Evolutionary conservation across 371 early-diverging fungal genomes (phyloP), one percentile per base, ranked within the genome.

Genomic region (Apophysomyces elegans): DNA sequence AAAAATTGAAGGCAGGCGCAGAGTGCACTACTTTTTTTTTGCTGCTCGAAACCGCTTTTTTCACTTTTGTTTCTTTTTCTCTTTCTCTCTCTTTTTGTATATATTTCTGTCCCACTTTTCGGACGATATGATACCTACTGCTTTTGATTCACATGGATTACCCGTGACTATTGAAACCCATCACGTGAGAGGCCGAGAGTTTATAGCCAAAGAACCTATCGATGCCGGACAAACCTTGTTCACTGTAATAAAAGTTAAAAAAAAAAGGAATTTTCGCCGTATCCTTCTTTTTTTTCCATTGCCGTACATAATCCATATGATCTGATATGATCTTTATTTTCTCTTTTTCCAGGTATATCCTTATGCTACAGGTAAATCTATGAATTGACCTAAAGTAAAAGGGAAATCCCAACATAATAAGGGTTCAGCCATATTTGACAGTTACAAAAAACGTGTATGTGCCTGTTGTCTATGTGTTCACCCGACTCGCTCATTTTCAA

Each of bases 371-470:
- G 75, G 75, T 67, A 70, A 38, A 39, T 44, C 32, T 3, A 26
- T 2, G 38, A 16, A 7, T 7, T 37, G 16, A 44, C 13, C 2
- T 41, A 13, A 56, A 41, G n/a, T 26, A 26, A 32, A 7, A 38
- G n/a, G 13, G 43, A 57, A 4, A 66, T 65, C 45, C 68, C 68
- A 13, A 65, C 35, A 50, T 70, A 46, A 9, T 69, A 26, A 6
- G 70, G 70, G 21, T 38, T 58, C 35, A 75, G 78, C 75, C 8
- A 69, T 83, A 14, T 79, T 79, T 69, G 86, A 81, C 59, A 74
- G 73, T 58, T 70, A 70, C 68, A 66, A 69, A 14, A 82, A 82
- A 64, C 72, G 77, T 36, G 73, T 81, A 5, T 86, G 86, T 65
- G 83, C 79, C 2, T 65, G 71, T 14, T 86, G 86, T 64, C 67